A percentile compares a stretch with the other conserved stretches of the same genome.
phyloP scores from a whole-genome alignment of 2,329 filamentous ascomycete genomes.

The Lachnellula occidentalis region DNA sequence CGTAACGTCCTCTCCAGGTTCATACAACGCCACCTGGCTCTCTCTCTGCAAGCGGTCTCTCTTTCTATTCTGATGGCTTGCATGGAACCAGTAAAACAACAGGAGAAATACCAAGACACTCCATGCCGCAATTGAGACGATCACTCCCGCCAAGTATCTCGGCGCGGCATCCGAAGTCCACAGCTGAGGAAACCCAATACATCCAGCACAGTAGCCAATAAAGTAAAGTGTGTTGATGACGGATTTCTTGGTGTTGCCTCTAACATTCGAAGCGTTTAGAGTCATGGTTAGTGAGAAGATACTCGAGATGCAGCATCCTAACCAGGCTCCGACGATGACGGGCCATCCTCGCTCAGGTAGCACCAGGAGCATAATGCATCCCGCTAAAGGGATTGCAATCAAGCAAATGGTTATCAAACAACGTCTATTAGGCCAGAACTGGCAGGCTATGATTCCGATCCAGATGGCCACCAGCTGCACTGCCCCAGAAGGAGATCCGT shows the following conservation, averaged over 20 bases:
- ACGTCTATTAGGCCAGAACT: conserved; percentile 36
- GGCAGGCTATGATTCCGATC: conserved; percentile 38
- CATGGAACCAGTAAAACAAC: conserved; percentile 33
- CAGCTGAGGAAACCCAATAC: conserved; percentile 43
- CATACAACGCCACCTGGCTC: conserved; percentile 1
- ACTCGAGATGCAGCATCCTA: conserved; percentile 40
- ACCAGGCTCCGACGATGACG: conserved; percentile 43
- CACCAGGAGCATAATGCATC: conserved; percentile 39
- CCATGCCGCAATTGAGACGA: conserved; percentile 41
- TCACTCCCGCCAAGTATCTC: conserved; percentile 33
- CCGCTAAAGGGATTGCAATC: conserved; percentile 39
- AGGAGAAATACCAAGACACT: conserved; percentile 33
- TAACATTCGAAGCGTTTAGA: conserved; percentile 43
- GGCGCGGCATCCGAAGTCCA: conserved; percentile 38
- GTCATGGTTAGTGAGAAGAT: conserved; percentile 39
- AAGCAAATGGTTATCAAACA: conserved; percentile 36
- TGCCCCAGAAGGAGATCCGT: conserved; percentile 43
- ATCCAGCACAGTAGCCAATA: conserved; percentile 43
- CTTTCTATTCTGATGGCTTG: conserved; percentile 32
- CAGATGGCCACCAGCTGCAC: conserved; percentile 42
- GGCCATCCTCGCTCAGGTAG: conserved; percentile 41
- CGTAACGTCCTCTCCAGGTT: conserved; percentile 11
- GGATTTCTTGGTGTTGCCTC: conserved; percentile 46
- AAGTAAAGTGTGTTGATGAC: conserved; percentile 45
- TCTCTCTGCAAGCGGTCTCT: conserved; percentile 5